Evolutionary conservation across 2,329 filamentous ascomycete species (phyloP).

Genomic region (Cladosporium velox): DNA sequence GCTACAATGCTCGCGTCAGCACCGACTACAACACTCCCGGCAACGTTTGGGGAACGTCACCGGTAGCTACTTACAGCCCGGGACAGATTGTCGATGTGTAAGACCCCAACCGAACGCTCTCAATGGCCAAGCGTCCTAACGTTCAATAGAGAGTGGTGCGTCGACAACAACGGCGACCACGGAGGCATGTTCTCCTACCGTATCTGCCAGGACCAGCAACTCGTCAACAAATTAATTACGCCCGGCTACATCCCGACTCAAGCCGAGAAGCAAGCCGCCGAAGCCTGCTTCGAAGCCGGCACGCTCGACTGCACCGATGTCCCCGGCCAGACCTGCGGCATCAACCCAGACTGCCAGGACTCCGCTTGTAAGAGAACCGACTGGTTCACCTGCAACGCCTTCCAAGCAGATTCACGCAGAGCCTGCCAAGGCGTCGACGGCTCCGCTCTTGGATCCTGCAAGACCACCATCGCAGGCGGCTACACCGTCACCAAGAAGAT

Average conservation of each 20-base stretch:
- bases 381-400: slow-evolving; percentile 3
- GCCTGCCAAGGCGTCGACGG: background rate
- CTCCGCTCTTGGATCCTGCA: background rate
- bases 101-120: background rate
- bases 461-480: slow-evolving; percentile 4
- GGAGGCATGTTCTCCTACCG: slow-evolving; percentile 11
- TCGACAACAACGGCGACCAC: slow-evolving; percentile 9
- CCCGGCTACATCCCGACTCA: background rate
- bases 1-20: slow-evolving; percentile 3
- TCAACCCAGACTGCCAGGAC: background rate
- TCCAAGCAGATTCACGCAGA: background rate
- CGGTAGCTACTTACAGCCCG: background rate
- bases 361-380: background rate
- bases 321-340: background rate
- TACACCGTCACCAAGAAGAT: slow-evolving; percentile 7
- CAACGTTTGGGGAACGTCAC: background rate
- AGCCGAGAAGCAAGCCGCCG: background rate
- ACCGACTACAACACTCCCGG: slow-evolving; percentile 2
- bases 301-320: slow-evolving; percentile 3
- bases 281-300: slow-evolving; percentile 1
- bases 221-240: background rate
- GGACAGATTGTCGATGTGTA: background rate
- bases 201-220: background rate
- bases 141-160: background rate
- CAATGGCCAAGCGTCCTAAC: background rate